Conservation (phyloP, 1,284 basidiomycete species). For the Leccinum pachyderme region DNA sequence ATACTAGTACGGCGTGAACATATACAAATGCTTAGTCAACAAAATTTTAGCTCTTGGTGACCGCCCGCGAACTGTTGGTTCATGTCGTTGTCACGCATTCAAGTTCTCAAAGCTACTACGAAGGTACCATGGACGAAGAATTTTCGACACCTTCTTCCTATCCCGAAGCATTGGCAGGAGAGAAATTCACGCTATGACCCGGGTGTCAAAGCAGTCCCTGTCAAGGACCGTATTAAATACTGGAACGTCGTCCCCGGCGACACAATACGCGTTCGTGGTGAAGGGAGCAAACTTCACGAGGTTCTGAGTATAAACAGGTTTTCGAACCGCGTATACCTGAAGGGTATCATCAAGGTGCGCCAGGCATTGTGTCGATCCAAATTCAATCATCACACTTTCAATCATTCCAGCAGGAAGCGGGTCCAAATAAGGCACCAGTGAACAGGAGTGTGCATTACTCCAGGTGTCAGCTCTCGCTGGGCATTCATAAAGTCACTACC, state of each 20-base stretch:
- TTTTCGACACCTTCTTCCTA: conserved; percentile 60
- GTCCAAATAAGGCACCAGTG: conserved; percentile 30
- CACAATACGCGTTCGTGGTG: conserved; percentile 66
- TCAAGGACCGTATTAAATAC: conserved; percentile 71
- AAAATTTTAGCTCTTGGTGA: background rate
- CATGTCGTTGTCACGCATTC: conserved; percentile 40
- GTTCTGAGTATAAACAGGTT: conserved; percentile 71
- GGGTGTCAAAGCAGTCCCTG: conserved; percentile 50
- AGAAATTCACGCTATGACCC: conserved; percentile 35
- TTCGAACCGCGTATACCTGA: conserved; percentile 69
- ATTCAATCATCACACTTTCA: background rate
- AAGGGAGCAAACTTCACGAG: conserved; percentile 60
- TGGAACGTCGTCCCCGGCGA: conserved; percentile 89
- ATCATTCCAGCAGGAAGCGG: conserved; percentile 22
- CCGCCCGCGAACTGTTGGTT: background rate
- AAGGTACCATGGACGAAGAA: conserved; percentile 56
- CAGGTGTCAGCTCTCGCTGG: conserved; percentile 71
- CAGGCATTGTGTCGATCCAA: background rate
- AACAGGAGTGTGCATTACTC: conserved; percentile 69
- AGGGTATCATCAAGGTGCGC: conserved; percentile 50
- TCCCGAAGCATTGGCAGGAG: conserved; percentile 44
- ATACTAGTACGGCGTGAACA: too few relatives aligned
- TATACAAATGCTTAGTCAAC: conserved; percentile 23
- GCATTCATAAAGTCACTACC: conserved; percentile 45
- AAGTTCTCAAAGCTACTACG: conserved; percentile 48